These are phyloP conservation scores for Plasmodium cynomolgi DNA, from an alignment of 169 alveolate genomes.

Conservation along the genomic window DNA sequence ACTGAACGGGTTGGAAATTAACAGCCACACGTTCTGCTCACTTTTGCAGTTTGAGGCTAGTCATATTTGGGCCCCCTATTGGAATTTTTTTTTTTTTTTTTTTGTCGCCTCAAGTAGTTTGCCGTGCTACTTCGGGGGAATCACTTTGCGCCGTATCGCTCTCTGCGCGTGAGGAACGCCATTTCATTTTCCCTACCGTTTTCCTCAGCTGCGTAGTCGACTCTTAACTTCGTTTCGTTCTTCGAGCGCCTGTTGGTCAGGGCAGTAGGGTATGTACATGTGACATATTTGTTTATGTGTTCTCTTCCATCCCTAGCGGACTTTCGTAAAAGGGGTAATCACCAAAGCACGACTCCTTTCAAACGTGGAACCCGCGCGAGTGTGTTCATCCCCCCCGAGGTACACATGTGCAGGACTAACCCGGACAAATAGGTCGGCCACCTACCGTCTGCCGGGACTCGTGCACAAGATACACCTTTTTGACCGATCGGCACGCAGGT, in stretches of 20 bases:
- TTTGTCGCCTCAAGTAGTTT: not conserved
- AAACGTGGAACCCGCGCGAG: not conserved
- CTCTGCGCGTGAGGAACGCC: not conserved
- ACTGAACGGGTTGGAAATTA: conserved; percentile 1
- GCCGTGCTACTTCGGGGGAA: not conserved
- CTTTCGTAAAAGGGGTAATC: not conserved
- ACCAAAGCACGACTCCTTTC: not conserved
- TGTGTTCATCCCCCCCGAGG: not conserved
- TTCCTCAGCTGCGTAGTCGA: not conserved
- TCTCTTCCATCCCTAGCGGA: not conserved
- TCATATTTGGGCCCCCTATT: not conserved
- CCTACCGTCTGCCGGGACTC: not conserved
- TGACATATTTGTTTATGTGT: not conserved
- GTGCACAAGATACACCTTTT: not conserved
- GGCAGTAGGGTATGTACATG: not conserved
- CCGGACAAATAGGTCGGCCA: not conserved
- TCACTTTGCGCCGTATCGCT: not conserved
- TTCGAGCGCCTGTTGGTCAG: not conserved
- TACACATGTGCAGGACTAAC: not conserved
- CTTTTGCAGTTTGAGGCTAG: not conserved
- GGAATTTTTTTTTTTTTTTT: not conserved
- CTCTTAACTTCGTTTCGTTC: not conserved
- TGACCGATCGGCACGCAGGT: too few species aligned
- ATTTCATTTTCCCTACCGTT: not conserved
- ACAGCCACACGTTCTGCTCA: not conserved